Evolutionary conservation across 2,329 filamentous ascomycete species (phyloP).

Genomic region (Nannizziopsis barbatae): DNA sequence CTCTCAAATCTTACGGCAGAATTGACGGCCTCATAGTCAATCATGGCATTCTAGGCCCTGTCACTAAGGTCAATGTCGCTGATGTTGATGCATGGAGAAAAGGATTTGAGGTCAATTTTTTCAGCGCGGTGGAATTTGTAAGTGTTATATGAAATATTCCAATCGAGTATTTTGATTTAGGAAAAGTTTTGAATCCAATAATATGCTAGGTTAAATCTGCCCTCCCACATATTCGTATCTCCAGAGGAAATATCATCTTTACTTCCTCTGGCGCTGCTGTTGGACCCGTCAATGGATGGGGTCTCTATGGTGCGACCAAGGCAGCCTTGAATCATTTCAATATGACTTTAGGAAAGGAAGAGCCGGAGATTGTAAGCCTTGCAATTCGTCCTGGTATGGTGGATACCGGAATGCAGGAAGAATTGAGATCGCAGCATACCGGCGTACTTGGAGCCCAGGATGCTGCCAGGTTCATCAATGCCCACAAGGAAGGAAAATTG

Average conservation of each 20-base stretch:
- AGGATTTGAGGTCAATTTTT: slow-evolving; percentile 74
- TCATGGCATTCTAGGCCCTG: slow-evolving; percentile 69
- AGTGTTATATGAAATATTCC: slow-evolving; percentile 21
- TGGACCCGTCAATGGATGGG: slow-evolving; percentile 60
- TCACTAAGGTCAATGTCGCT: slow-evolving; percentile 56
- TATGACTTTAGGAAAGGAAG: slow-evolving; percentile 61
- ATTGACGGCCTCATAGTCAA: slow-evolving; percentile 81
- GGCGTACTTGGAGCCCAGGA: slow-evolving; percentile 39
- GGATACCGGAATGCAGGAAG: slow-evolving; percentile 82
- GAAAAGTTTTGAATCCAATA: not conserved
- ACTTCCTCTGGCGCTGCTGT: slow-evolving; percentile 67
- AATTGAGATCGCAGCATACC: slow-evolving; percentile 58
- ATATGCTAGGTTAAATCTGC: slow-evolving; percentile 53
- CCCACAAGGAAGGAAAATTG: slow-evolving; percentile 60
- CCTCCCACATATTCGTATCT: slow-evolving; percentile 55
- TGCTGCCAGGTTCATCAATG: slow-evolving; percentile 53
- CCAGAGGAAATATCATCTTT: slow-evolving; percentile 62
- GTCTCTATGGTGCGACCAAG: slow-evolving; percentile 70
- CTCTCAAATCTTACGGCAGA: slow-evolving; percentile 53
- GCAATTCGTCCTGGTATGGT: slow-evolving; percentile 69
- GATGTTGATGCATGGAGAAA: slow-evolving; percentile 63
- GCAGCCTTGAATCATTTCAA: slow-evolving; percentile 73
- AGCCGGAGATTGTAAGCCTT: slow-evolving; percentile 61
- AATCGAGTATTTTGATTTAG: slow-evolving; percentile 14
- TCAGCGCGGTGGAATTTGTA: slow-evolving; percentile 70